Evolutionary conservation across 371 early-diverging fungal species (phyloP).

Genomic region (Fennellomyces sp.): DNA sequence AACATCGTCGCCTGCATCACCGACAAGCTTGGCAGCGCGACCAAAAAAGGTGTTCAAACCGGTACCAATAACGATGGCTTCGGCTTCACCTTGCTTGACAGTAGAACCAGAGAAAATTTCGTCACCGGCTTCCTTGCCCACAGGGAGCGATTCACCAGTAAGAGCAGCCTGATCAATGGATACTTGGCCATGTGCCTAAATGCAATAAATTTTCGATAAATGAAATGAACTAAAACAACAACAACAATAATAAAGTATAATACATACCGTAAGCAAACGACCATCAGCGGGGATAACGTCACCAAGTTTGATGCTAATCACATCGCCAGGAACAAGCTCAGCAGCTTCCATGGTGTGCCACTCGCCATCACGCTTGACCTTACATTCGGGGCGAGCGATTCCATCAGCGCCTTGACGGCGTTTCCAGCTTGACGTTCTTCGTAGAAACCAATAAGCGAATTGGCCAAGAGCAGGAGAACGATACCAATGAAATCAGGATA

Average conservation of each 20-base stretch:
- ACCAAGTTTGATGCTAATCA: slow-evolving; percentile 69
- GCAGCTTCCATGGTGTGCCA: slow-evolving; percentile 54
- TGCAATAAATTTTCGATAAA: too few species aligned
- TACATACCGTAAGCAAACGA: slow-evolving; percentile 43
- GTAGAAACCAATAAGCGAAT: slow-evolving; percentile 81
- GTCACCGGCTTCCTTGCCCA: slow-evolving; percentile 67
- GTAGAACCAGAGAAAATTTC: slow-evolving; percentile 76
- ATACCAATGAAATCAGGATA: slow-evolving; percentile 84
- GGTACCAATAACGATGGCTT: slow-evolving; percentile 81
- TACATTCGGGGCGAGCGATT: slow-evolving; percentile 68
- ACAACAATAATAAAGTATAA: background rate
- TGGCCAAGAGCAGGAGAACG: slow-evolving; percentile 72
- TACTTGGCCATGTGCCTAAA: slow-evolving; percentile 51
- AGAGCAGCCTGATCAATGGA: slow-evolving; percentile 77
- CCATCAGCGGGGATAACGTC: slow-evolving; percentile 79
- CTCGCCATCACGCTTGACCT: slow-evolving; percentile 58
- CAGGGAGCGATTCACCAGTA: slow-evolving; percentile 79
- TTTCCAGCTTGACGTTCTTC: slow-evolving; percentile 79
- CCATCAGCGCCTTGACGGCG: slow-evolving; percentile 74
- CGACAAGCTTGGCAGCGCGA: slow-evolving; percentile 79
- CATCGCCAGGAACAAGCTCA: slow-evolving; percentile 70
- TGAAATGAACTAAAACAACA: background rate
- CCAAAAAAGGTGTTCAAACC: slow-evolving; percentile 87
- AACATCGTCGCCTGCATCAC: slow-evolving; percentile 74
- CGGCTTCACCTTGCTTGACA: slow-evolving; percentile 89